Base-by-base conservation (phyloP, 2,329 filamentous ascomycete species). In the Harringtonia aguacate region DNA sequence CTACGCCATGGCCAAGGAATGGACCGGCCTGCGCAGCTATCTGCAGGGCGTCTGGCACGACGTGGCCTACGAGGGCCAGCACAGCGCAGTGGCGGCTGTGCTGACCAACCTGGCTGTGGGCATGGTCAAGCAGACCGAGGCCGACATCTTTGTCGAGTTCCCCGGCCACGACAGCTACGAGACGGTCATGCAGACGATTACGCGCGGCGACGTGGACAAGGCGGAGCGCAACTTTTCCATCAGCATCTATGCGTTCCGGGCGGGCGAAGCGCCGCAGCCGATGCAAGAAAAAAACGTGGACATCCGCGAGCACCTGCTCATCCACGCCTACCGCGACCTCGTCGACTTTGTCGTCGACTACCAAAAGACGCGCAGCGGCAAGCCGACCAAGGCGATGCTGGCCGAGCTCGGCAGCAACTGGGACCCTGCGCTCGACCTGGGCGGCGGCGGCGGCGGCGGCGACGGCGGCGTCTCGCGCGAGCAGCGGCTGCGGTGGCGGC, bases 261-360 rank as follows among this genome's bases (percentile, higher is more conserved):
- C 46, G 42, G 48, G 49, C 42, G 42, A 31, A 17, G 43, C 43
- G 21, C 29, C 46, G 20, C 29, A 37, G 35, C 46, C 53, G 18
- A 43, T 57, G 43, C 6, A 54, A 35, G 36, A 57, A 30, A 48
- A 45, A 0, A 43, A 44, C 2, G 12, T 68, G 15, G 63, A 71
- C 34, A 46, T 67, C 28, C 63, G 61, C 40, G 69, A 75, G 46
- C 58, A 67, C 22, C 60, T 69, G 34, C 49, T 70, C 33, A 53
- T 67, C 12, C 46, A 72, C 40, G 46, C 63, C 1, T 72, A 69
- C 50, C 48, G 52, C 4, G 60, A 66, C 38, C 56, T 74, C 1
- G 20, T 66, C 9, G 64, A 66, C 22, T 74, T 73, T 38, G 48
- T 70, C 8, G 49, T 42, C 3, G 69, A 73, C 48, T 73, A 64